Evolutionary conservation across 192 early-diverging fungal genomes (phyloP), one percentile per base, ranked within the genome.

Genomic region (Coemansia sp.): DNA sequence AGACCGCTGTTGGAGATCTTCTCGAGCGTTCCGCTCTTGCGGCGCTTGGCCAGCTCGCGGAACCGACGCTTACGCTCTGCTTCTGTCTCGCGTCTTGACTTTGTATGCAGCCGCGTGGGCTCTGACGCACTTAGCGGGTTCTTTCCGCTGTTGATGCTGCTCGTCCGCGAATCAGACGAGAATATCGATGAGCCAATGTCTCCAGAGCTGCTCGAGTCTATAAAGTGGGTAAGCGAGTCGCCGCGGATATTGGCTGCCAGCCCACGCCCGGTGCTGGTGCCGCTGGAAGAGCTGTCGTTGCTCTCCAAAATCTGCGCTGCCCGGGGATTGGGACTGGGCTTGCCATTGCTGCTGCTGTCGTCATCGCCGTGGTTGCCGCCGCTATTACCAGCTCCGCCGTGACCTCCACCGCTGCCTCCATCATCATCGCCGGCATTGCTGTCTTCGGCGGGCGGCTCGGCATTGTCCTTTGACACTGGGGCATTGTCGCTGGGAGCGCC

Each of bases 1-100:
- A 76, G 23, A 0, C 73, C 73, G 32, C 73, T 56, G 62, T 66
- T 66, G 28, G 66, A 69, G 30, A 76, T 76, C 14, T 60, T 58
- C 55, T 64, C 73, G 6, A 76, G 65, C 10, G 73, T 76, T 23
- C 73, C 73, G 41, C 73, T 76, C 62, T 76, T 76, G 40, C 73
- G 66, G n/a, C 73, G 58, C 45, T 61, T 58, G 3, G 72, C 72
- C 23, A 65, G 54, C 45, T 76, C 66, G 42, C 48, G 54, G 40
- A 69, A 68, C 9, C 62, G 72, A 3, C 40, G 63, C 40, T 56
- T 60, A 40, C 66, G 65, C 44, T 69, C 65, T 6, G 48, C 37
- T 37, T 74, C 64, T 1, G 65, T 23, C 16, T 75, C 71, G 40
- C 40, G 57, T 2, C 57, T 56, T 10, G 57, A 53, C 6, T 40